Evolutionary conservation across 345 rosid species (phyloP).

Genomic region (Gossypium stocksii): DNA sequence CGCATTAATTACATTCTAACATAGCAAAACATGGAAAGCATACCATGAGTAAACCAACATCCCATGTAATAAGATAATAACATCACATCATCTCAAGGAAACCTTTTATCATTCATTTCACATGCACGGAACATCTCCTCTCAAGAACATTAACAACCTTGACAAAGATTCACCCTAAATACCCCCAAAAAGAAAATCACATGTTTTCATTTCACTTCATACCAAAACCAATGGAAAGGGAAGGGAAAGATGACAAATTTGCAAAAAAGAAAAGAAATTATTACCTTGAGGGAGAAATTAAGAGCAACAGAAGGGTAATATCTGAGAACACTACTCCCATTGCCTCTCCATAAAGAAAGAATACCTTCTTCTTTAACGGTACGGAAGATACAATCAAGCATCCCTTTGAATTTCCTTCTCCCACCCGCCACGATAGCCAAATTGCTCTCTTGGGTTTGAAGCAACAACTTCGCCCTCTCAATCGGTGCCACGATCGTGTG

Average conservation of each 20-base stretch:
- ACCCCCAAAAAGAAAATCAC: neutral
- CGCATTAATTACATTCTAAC: constrained; percentile 2
- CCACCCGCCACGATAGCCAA: constrained; percentile 69
- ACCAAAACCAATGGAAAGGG: neutral
- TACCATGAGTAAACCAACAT: neutral
- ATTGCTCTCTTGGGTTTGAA: constrained; percentile 97
- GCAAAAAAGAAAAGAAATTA: neutral
- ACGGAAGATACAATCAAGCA: constrained; percentile 81
- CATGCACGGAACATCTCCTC: constrained; percentile 9
- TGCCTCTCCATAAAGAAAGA: constrained; percentile 94
- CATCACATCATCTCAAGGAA: neutral
- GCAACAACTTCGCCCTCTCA: constrained; percentile 81
- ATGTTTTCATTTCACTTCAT: neutral
- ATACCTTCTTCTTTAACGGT: constrained; percentile 82
- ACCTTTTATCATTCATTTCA: constrained; percentile 31
- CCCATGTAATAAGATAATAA: neutral
- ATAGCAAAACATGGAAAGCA: neutral
- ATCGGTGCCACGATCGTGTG: constrained; percentile 97
- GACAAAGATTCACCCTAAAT: neutral
- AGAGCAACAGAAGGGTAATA: constrained; percentile 96
- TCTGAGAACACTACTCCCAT: constrained; percentile 88
- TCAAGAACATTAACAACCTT: neutral
- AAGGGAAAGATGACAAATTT: neutral
- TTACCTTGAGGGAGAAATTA: constrained; percentile 86
- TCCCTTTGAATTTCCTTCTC: constrained; percentile 68